A percentile compares a stretch with the other conserved stretches of the same genome.
phyloP scores from a whole-genome alignment of 2,329 filamentous ascomycete genomes.

The Aspergillus sp. region DNA sequence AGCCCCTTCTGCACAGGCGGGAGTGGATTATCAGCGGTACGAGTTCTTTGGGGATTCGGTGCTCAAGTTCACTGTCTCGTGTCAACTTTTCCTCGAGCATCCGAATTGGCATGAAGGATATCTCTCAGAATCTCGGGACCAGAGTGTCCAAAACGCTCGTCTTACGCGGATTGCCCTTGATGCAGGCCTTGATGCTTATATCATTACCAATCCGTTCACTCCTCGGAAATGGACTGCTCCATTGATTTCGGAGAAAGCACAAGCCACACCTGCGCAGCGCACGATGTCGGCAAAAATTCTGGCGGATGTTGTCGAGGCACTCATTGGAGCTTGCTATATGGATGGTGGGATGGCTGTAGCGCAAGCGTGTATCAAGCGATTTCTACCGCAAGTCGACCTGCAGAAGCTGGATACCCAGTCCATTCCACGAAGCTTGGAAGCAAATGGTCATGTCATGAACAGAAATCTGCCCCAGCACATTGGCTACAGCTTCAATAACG shows the following conservation, averaged over 20 bases:
- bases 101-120: constrained; percentile 66
- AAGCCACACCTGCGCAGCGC: constrained; percentile 16
- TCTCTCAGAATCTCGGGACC: constrained; percentile 58
- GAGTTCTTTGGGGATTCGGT: constrained; percentile 83
- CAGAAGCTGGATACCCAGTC: constrained; percentile 6
- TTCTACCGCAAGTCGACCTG: constrained; percentile 49
- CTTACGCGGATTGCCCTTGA: constrained; percentile 57
- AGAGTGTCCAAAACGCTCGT: constrained; percentile 64
- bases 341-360: constrained; percentile 59
- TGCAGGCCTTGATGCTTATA: constrained; percentile 60
- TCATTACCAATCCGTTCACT: constrained; percentile 59
- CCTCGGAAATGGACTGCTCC: constrained; percentile 62
- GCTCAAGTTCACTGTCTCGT: constrained; percentile 62
- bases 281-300: constrained; percentile 65
- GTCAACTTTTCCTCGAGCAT: constrained; percentile 55
- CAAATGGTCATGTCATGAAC: constrained; percentile 9
- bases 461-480: constrained; percentile 28
- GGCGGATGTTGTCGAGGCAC: constrained; percentile 77
- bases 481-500: constrained; percentile 62
- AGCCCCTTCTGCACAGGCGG: constrained; percentile 50
- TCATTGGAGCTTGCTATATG: constrained; percentile 67
- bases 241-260: constrained; percentile 41
- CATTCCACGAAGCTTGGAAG: not conserved
- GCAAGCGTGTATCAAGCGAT: constrained; percentile 53
- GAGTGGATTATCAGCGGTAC: constrained; percentile 66